Conservation (phyloP, 2,329 filamentous ascomycete species). For the Fusarium drepaniforme region DNA sequence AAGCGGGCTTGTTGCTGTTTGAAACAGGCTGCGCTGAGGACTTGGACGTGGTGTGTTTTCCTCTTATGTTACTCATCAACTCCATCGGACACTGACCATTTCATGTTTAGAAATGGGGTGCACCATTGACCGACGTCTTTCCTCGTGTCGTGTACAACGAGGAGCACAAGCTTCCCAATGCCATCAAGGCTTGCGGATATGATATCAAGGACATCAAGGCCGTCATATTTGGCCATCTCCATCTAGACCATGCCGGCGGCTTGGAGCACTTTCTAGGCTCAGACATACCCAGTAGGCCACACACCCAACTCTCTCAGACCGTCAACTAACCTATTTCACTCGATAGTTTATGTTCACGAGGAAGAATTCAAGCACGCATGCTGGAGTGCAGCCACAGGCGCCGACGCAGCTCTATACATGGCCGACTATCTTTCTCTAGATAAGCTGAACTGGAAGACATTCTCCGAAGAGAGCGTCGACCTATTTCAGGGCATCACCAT, state of each 20-base stretch:
- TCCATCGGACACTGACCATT: too few species aligned
- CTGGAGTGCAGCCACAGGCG: neutral
- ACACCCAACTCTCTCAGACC: neutral
- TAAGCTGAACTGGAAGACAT: constrained; percentile 4
- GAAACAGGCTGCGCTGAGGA: too few species aligned
- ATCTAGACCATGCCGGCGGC: neutral
- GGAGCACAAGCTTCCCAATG: neutral
- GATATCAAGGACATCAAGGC: neutral
- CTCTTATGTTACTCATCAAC: too few species aligned
- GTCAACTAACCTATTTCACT: neutral
- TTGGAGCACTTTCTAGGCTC: neutral
- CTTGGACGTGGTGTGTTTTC: too few species aligned
- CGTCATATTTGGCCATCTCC: neutral
- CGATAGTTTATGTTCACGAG: neutral
- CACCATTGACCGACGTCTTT: neutral
- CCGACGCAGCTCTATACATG: neutral
- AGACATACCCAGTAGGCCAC: neutral
- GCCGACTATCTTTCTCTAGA: neutral
- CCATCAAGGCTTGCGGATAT: neutral
- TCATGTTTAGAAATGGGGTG: neutral
- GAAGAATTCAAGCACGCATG: neutral
- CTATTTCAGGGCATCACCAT: constrained; percentile 6
- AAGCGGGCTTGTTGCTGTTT: too few species aligned
- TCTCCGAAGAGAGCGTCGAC: neutral
- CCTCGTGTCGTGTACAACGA: neutral